phyloP scores from a whole-genome alignment of 495 filamentous ascomycete species.

The Hypomontagnella submonticulosa region DNA sequence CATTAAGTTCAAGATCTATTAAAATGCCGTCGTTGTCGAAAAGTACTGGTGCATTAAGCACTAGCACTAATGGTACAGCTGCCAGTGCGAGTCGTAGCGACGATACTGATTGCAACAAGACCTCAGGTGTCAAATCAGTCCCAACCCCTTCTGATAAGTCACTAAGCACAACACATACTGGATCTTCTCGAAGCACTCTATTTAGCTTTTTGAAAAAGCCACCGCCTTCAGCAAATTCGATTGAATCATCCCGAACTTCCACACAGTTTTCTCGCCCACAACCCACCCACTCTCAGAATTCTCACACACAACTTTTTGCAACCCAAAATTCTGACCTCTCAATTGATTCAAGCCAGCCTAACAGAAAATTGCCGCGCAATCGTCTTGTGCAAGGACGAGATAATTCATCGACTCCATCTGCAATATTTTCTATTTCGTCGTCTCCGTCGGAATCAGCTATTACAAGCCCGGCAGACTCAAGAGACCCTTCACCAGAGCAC shows the following conservation, averaged over 20 bases:
- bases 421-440: slow-evolving; percentile 42
- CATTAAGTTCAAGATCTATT: slow-evolving; percentile 20
- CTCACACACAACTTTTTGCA: slow-evolving; percentile 17
- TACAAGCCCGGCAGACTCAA: slow-evolving; percentile 36
- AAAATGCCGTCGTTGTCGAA: slow-evolving; percentile 24
- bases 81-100: too few species aligned
- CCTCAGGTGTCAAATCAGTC: neutral
- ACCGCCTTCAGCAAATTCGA: slow-evolving; percentile 18
- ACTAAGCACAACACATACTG: neutral
- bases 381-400: slow-evolving; percentile 43
- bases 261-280: slow-evolving; percentile 16
- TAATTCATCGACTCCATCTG: slow-evolving; percentile 35
- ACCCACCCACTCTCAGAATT: too few species aligned
- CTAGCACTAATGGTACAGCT: neutral
- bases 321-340: slow-evolving; percentile 15
- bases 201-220: slow-evolving; percentile 25
- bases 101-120: too few species aligned
- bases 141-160: neutral
- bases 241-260: slow-evolving; percentile 15
- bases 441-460: slow-evolving; percentile 36
- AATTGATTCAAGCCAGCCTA: slow-evolving; percentile 11
- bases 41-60: slow-evolving; percentile 5
- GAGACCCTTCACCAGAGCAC: slow-evolving; percentile 15
- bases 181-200: slow-evolving; percentile 15
- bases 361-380: slow-evolving; percentile 28